Percentiles rank a stretch among this genome's conserved stretches.
phyloP scores from a whole-genome alignment of 2,329 filamentous ascomycete genomes.

The Monilinia fructicola region DNA sequence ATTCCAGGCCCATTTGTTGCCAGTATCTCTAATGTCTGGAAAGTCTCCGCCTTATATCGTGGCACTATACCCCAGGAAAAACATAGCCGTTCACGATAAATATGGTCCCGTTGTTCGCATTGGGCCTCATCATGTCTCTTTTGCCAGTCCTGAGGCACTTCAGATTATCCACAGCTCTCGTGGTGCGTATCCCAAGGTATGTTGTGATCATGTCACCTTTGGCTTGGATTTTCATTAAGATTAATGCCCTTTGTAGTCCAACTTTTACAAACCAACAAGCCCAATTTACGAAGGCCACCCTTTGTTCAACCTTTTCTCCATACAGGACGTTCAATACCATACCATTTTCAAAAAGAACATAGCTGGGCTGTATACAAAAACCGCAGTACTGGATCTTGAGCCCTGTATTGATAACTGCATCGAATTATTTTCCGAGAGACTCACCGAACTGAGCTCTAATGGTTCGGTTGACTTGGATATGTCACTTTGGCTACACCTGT shows the following conservation, averaged over 20 bases:
- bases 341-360: conserved; percentile 33
- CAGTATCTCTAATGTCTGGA: conserved; percentile 46
- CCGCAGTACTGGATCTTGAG: not conserved
- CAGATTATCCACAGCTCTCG: conserved; percentile 58
- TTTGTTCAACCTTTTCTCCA: conserved; percentile 21
- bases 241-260: too few relatives aligned
- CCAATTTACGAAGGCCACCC: too few relatives aligned
- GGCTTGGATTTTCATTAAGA: too few relatives aligned
- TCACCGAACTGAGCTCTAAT: not conserved
- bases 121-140: conserved; percentile 57
- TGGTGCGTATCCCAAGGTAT: conserved; percentile 39
- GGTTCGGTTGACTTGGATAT: conserved; percentile 42
- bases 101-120: conserved; percentile 59
- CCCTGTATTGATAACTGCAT: not conserved
- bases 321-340: conserved; percentile 42
- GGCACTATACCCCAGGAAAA: conserved; percentile 31
- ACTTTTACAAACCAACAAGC: too few relatives aligned
- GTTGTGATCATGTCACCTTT: too few relatives aligned
- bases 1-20: conserved; percentile 49
- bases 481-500: conserved; percentile 45
- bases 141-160: conserved; percentile 54
- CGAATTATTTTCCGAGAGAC: not conserved
- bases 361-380: not conserved
- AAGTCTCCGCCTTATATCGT: not conserved
- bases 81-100: conserved; percentile 48